Conservation (phyloP, 2,329 filamentous ascomycete species). For the Corinectria fuckeliana region DNA sequence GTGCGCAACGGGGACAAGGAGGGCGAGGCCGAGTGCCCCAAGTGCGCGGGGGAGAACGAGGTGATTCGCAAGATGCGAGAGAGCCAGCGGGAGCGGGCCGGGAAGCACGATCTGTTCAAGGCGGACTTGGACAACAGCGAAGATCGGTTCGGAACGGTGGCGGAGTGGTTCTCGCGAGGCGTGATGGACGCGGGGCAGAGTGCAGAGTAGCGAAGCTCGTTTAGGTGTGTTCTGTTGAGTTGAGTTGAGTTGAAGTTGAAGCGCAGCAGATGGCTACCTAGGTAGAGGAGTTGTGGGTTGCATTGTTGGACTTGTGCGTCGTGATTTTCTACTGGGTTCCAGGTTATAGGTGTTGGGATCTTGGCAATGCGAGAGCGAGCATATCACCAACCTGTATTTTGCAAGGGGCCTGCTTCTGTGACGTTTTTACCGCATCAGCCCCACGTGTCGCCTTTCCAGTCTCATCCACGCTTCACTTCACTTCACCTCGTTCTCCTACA, state of each 20-base stretch:
- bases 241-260: constrained; percentile 8
- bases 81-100: constrained; percentile 85
- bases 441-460: constrained; percentile 23
- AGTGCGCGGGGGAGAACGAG: constrained; percentile 83
- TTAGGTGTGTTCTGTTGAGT: not conserved
- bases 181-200: constrained; percentile 72
- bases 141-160: constrained; percentile 88
- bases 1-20: constrained; percentile 63
- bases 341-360: constrained; percentile 14
- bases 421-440: constrained; percentile 6
- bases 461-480: not conserved
- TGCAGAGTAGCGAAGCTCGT: constrained; percentile 38
- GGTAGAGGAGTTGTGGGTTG: constrained; percentile 28
- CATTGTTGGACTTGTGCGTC: constrained; percentile 9
- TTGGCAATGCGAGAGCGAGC: constrained; percentile 15
- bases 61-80: constrained; percentile 87
- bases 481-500: constrained; percentile 6
- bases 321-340: constrained; percentile 3
- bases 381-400: not conserved
- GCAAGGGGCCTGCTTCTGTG: too few species aligned
- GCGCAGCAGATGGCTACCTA: constrained; percentile 8
- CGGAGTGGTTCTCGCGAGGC: constrained; percentile 93
- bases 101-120: constrained; percentile 87
- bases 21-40: constrained; percentile 78
- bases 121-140: constrained; percentile 77